Base-by-base conservation (phyloP, 164 flowering plant genomes). In the Sedum album region DNA sequence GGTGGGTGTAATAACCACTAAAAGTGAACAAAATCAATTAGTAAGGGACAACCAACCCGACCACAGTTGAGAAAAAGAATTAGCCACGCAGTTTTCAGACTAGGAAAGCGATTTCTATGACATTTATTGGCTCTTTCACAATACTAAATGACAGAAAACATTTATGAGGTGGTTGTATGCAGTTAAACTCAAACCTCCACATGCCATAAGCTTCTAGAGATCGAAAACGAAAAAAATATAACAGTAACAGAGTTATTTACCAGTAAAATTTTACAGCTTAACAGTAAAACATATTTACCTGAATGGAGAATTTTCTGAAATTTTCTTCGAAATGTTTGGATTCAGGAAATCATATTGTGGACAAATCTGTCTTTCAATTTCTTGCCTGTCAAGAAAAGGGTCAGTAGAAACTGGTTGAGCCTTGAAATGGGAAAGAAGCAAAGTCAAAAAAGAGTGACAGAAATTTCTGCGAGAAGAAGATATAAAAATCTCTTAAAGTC, bases 231-330 rank as follows among this genome's bases (percentile, higher is more conserved):
- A 38, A 41, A 41, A 9, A 13, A 8, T 41, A 41, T 41, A 20
- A 49, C 55, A 49, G 55, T 18, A 49, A 49, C 2, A 96, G 71
- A 82, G 87, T 66, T 78, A 75, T 68, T 65, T 41, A 41, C 11
- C 46, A 41, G 46, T 4, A 41, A 85, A 78, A 91, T 25, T 4
- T 35, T 35, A 35, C 38, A 35, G n/a, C n/a, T n/a, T 35, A 35
- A 3, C 3, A 3, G 38, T 3, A 41, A 41, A 9, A 41, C 46
- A 41, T 41, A 41, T 41, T 41, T 41, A 7, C 13, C 5, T 11
- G 46, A 41, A 41, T 35, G 3, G 38, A 35, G 38, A 7, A 41
- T 9, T 41, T 41, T 11, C 46, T 7, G 15, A 41, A 41, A 36
- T 8, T 36, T 36, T 8, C 39, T 36, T 36, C 46, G 46, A 4